Percentiles rank a stretch among this genome's conserved stretches.
These are phyloP conservation scores for Backusella westeae DNA, from an alignment of 192 early-diverging fungal species.

Conservation along the genomic window DNA sequence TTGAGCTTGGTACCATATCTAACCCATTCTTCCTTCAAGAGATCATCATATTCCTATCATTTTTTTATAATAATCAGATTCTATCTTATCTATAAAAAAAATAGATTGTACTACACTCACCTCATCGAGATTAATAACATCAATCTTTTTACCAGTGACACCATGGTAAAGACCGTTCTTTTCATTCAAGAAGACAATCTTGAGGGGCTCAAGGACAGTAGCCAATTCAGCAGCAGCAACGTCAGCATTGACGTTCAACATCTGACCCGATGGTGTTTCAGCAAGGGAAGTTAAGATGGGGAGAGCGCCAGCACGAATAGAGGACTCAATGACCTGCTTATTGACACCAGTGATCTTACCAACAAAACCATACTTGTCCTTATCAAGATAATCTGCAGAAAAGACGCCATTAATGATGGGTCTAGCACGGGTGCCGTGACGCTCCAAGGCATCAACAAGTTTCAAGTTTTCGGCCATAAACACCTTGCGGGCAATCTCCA, in stretches of 20 bases:
- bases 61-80: conserved; percentile 8
- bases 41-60: conserved; percentile 88
- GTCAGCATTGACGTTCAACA: conserved; percentile 99
- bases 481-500: conserved; percentile 92
- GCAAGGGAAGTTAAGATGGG: conserved; percentile 96
- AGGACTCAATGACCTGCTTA: conserved; percentile 91
- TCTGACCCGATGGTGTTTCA: conserved; percentile 93
- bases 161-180: conserved; percentile 96
- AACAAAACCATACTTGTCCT: conserved; percentile 92
- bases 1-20: conserved; percentile 98
- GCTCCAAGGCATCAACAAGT: conserved; percentile 95
- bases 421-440: conserved; percentile 91
- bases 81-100: conserved; percentile 6
- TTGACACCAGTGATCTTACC: conserved; percentile 90
- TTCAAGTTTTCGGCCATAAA: conserved; percentile 96
- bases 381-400: conserved; percentile 93
- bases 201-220: conserved; percentile 92
- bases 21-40: conserved; percentile 96
- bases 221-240: conserved; percentile 97
- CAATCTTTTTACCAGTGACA: conserved; percentile 93
- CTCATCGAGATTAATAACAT: conserved; percentile 97
- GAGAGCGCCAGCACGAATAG: conserved; percentile 90
- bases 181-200: conserved; percentile 97
- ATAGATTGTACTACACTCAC: conserved; percentile 38
- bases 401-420: conserved; percentile 97